Base-by-base conservation (phyloP, 2,329 filamentous ascomycete species). In the Pseudogymnoascus destructans region DNA sequence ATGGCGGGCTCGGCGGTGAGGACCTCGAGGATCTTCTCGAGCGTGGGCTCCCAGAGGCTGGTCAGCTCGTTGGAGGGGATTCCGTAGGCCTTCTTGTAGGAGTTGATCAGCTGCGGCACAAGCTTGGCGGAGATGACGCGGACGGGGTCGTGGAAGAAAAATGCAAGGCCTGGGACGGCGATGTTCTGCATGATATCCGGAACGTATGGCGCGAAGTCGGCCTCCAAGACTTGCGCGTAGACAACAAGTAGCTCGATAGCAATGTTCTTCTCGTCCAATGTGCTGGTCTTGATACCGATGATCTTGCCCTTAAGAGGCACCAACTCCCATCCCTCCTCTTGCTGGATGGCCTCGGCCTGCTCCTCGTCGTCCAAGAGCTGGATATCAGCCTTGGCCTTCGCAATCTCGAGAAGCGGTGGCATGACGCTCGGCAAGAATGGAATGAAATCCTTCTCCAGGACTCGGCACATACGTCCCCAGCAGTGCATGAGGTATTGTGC, bases 111-210 rank as follows among this genome's bases (percentile, higher is more conserved):
- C 70, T 95, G 89, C 13, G 93, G 93, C 5, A 98, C 88, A 65
- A 95, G 84, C 74, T 95, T 95, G 23, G 93, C 92, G 3, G 93
- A 95, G 33, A 95, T 91, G 57, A 95, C 92, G 58, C 93, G 85
- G 59, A 97, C 93, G 0, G 93, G 92, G 69, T 98, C 93, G 72
- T 98, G 93, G 82, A 98, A 98, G 78, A 97, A 98, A 78, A 98
- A 98, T 3, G 90, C 88, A 54, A 98, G 79, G 17, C 93, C 90
- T 6, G 93, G 92, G 19, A 98, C 77, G 1, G 91, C 92, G 69
- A 98, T 95, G 73, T 93, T 93, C 71, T 95, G 89, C 87, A 97
- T 93, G 60, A 95, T 95, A 61, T 95, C 86, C 46, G 85, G 78
- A 57, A 95, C 92, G 64, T 95, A 97, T 1, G 88, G 89, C 58